Conservation (phyloP, 2,329 filamentous ascomycete genomes). For the Trichoderma semiorbis region DNA sequence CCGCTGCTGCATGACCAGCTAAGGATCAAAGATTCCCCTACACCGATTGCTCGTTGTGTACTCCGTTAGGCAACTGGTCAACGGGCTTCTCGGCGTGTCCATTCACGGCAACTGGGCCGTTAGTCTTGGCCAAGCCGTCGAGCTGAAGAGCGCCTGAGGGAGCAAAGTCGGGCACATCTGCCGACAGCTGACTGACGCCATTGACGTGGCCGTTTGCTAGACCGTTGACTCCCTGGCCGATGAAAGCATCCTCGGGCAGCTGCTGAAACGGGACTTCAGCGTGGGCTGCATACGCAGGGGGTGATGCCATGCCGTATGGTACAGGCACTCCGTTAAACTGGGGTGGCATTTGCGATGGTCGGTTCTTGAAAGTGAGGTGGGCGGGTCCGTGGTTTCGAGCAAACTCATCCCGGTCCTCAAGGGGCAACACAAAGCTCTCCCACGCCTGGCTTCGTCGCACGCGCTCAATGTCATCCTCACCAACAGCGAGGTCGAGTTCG, state of each 20-base stretch:
- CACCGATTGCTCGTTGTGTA: constrained; percentile 9
- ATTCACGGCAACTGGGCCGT: constrained; percentile 3
- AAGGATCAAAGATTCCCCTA: background rate
- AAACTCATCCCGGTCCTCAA: constrained; percentile 66
- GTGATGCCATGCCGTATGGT: constrained; percentile 31
- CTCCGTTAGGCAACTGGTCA: constrained; percentile 5
- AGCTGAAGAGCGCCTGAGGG: constrained; percentile 28
- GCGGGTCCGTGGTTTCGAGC: constrained; percentile 69
- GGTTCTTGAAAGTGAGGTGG: constrained; percentile 37
- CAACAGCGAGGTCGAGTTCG: constrained; percentile 69
- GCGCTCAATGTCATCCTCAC: constrained; percentile 74
- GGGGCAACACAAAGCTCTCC: constrained; percentile 73
- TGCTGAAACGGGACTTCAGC: constrained; percentile 30
- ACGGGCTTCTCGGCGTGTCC: constrained; percentile 12
- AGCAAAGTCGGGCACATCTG: constrained; percentile 40
- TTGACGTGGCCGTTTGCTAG: constrained; percentile 26
- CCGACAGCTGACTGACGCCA: constrained; percentile 32
- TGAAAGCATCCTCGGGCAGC: constrained; percentile 31
- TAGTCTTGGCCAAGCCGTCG: background rate
- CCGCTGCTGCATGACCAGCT: background rate
- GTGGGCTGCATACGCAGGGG: constrained; percentile 29
- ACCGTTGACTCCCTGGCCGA: constrained; percentile 38
- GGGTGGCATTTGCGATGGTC: constrained; percentile 27
- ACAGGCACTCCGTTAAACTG: constrained; percentile 34
- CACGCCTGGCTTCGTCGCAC: constrained; percentile 72